Evolutionary conservation across 139 green algal genomes (phyloP).

Genomic region (Chlamydomonas sp.): DNA sequence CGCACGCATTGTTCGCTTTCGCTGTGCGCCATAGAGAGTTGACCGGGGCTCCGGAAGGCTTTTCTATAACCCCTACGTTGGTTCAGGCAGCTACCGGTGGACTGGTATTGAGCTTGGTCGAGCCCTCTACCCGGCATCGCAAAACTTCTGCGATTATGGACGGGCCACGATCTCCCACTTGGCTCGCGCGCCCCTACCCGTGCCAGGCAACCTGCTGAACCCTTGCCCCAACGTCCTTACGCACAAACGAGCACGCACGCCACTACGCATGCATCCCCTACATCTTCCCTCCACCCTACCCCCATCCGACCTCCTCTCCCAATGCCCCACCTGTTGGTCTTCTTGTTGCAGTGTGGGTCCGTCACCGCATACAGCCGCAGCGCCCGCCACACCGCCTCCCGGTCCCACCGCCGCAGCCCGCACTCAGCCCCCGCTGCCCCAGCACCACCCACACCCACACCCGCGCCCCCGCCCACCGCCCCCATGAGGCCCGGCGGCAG

Average conservation of each 20-base stretch:
- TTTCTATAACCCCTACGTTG: too few relatives aligned
- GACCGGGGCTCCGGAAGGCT: too few relatives aligned
- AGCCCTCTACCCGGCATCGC: too few relatives aligned
- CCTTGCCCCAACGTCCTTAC: background rate
- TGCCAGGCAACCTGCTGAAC: too few relatives aligned
- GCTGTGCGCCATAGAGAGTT: too few relatives aligned
- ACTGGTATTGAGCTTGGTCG: too few relatives aligned
- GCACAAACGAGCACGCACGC: background rate
- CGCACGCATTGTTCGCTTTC: too few relatives aligned
- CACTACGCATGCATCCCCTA: too few relatives aligned
- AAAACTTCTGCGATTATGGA: too few relatives aligned
- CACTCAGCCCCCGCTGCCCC: background rate
- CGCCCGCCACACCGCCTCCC: conserved; percentile 38
- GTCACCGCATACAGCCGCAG: conserved; percentile 88
- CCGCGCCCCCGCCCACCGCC: background rate
- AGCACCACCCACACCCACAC: background rate
- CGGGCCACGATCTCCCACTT: too few relatives aligned
- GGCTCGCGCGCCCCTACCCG: too few relatives aligned
- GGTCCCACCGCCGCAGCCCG: background rate
- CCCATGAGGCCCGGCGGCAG: background rate
- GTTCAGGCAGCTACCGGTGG: too few relatives aligned
- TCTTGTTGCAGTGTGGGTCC: conserved; percentile 74
- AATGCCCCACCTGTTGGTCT: conserved; percentile 23
- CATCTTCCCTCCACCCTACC: background rate
- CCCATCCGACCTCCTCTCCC: background rate